Conservation (phyloP, 192 early-diverging fungal genomes). For the Gigaspora rosea region DNA sequence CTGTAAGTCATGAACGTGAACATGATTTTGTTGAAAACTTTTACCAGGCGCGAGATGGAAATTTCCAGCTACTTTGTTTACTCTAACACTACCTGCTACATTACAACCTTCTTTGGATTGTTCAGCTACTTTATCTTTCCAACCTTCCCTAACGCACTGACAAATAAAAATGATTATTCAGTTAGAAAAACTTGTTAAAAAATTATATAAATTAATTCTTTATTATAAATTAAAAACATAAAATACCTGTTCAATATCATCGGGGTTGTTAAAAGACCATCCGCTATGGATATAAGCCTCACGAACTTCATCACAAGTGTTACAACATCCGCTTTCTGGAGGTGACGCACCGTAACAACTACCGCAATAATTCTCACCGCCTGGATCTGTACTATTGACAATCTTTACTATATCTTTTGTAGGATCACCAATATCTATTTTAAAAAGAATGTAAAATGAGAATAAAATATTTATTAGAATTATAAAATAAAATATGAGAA, state of each 20-base stretch:
- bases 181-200: no score
- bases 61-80: constrained; percentile 94
- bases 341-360: constrained; percentile 81
- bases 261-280: constrained; percentile 81
- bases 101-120: constrained; percentile 92
- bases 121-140: constrained; percentile 66
- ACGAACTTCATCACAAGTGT: constrained; percentile 90
- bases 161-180: neutral
- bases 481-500: neutral
- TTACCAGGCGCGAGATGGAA: constrained; percentile 92
- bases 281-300: constrained; percentile 79
- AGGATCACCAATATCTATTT: constrained; percentile 57
- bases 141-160: constrained; percentile 85
- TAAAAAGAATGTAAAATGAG: neutral
- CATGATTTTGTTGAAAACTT: constrained; percentile 64
- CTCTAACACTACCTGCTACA: constrained; percentile 73
- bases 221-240: neutral
- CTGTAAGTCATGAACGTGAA: constrained; percentile 81
- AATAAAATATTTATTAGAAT: neutral
- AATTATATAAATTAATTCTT: no score
- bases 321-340: constrained; percentile 83
- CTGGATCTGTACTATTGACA: constrained; percentile 30
- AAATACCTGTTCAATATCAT: constrained; percentile 78
- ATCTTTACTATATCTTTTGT: constrained; percentile 36
- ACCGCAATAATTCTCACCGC: constrained; percentile 70